These are phyloP conservation scores for Oenanthe sinensis DNA, from an alignment of 129 eudicot genomes.

Conservation along the genomic window DNA sequence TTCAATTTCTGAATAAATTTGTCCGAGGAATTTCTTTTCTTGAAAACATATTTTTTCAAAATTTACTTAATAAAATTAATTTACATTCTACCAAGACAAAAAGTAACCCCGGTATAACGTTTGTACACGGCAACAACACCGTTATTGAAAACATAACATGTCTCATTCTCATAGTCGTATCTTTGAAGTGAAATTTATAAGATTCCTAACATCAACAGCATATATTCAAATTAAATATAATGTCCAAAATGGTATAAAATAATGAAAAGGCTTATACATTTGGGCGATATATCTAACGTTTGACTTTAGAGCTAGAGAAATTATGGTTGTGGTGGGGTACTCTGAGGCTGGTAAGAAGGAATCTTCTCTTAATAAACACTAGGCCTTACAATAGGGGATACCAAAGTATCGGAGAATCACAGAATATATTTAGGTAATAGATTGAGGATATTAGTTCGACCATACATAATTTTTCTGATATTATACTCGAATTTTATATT, in stretches of 20 bases:
- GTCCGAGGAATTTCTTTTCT: no score
- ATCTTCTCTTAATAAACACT: not conserved
- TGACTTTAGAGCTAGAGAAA: slow-evolving; percentile 1
- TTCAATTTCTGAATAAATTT: no score
- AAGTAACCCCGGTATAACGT: no score
- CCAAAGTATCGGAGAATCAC: not conserved
- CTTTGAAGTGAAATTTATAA: no score
- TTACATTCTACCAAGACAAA: no score
- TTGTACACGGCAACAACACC: not conserved
- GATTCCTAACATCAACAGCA: no score
- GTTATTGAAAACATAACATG: not conserved
- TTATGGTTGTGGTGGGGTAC: not conserved
- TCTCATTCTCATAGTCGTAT: not conserved
- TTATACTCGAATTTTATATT: no score
- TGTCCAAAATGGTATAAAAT: not conserved
- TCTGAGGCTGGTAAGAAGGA: not conserved
- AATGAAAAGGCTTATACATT: not conserved
- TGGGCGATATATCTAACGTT: not conserved
- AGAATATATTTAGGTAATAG: not conserved
- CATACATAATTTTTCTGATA: no score
- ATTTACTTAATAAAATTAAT: no score
- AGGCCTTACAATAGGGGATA: not conserved
- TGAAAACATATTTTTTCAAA: no score
- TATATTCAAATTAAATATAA: no score
- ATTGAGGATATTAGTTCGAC: no score